These are phyloP conservation scores for Brassica juncea DNA, from an alignment of 345 rosid genomes.

Conservation along the genomic window DNA sequence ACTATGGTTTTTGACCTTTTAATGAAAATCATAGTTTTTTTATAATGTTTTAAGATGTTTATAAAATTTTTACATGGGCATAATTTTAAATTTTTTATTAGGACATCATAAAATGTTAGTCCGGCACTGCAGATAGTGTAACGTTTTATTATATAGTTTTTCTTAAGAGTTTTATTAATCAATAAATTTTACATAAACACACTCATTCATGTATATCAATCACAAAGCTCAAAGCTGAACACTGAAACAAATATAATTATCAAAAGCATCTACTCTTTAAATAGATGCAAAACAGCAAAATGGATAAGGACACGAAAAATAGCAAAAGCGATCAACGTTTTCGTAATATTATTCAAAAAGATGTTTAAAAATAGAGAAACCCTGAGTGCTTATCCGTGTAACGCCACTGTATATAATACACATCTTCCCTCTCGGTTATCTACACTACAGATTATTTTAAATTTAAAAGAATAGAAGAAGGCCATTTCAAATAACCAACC, in stretches of 20 bases:
- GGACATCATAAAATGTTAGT: no score
- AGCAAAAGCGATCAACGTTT: background rate
- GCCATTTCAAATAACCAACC: background rate
- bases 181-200: background rate
- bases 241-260: background rate
- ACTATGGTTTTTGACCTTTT: no score
- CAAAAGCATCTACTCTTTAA: background rate
- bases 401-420: background rate
- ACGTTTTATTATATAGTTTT: background rate
- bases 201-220: background rate
- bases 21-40: no score
- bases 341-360: background rate
- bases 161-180: background rate
- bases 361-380: background rate
- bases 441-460: background rate
- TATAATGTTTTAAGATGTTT: no score
- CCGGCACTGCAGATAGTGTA: background rate
- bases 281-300: background rate
- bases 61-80: no score
- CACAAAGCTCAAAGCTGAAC: slow-evolving; percentile 7
- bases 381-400: background rate
- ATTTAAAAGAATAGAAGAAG: background rate
- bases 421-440: background rate
- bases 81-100: no score
- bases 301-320: background rate